These are phyloP conservation scores for Ganoderma leucocontextum DNA, from an alignment of 1,284 basidiomycete genomes.

Conservation along the genomic window DNA sequence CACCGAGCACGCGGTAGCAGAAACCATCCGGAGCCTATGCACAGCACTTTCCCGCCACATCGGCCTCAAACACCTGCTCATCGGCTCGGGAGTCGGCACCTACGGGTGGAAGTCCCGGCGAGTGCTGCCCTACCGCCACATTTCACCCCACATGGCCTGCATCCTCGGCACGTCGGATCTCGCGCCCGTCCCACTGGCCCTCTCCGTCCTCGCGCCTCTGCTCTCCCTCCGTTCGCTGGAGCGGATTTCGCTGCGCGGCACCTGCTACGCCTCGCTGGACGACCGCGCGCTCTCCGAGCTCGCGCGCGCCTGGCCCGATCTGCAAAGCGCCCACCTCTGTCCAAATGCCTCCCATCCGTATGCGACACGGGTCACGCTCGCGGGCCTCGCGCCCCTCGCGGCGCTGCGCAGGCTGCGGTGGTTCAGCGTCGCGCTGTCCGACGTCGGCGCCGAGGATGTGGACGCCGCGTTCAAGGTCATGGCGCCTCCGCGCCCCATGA, in stretches of 20 bases:
- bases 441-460: no score
- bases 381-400: no score
- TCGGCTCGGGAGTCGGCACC: not conserved
- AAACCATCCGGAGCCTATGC: not conserved
- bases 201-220: not conserved
- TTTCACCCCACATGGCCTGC: not conserved
- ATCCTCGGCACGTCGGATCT: not conserved
- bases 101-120: no score
- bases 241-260: not conserved
- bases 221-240: constrained; percentile 29
- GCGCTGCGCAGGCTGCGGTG: no score
- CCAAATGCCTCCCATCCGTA: no score
- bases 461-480: no score
- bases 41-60: not conserved
- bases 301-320: no score
- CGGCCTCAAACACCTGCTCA: not conserved
- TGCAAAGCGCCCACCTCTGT: no score
- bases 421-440: no score
- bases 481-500: no score
- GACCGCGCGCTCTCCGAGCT: not conserved
- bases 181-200: not conserved
- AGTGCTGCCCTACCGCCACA: no score
- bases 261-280: constrained; percentile 6
- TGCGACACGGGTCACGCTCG: no score
- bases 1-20: not conserved